Percentiles rank a stretch among this genome's conserved stretches.
phyloP scores from a whole-genome alignment of 208 protist genomes.

The Acanthamoeba lenticulata region DNA sequence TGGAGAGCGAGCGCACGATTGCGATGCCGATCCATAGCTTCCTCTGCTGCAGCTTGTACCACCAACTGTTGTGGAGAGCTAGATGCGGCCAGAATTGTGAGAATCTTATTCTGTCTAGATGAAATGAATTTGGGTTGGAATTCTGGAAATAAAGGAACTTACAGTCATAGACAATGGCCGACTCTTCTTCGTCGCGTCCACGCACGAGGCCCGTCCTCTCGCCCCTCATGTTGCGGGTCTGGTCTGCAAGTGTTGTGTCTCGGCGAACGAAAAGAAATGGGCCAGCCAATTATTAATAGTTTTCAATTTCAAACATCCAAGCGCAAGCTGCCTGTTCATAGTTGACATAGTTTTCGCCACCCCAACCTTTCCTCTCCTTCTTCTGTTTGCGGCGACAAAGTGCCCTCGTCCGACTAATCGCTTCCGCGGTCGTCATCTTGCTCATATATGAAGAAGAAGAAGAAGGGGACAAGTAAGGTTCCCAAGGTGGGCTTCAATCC shows the following conservation, averaged over 20 bases:
- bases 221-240: background rate
- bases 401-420: too few relatives aligned
- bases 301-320: too few relatives aligned
- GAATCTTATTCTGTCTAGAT: too few relatives aligned
- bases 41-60: background rate
- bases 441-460: too few relatives aligned
- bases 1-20: background rate
- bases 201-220: background rate
- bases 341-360: too few relatives aligned
- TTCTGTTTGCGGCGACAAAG: too few relatives aligned
- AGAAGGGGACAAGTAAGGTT: too few relatives aligned
- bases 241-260: background rate
- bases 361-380: too few relatives aligned
- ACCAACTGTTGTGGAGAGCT: background rate
- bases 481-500: background rate
- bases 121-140: background rate
- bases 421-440: too few relatives aligned
- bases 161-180: background rate
- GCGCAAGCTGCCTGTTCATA: too few relatives aligned
- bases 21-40: background rate
- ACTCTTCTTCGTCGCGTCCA: background rate
- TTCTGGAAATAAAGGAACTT: background rate
- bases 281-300: too few relatives aligned
- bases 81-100: too few relatives aligned
- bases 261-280: background rate